A percentile compares a stretch with the other conserved stretches of the same genome.
These are phyloP conservation scores for Eucalyptus globulus DNA, from an alignment of 345 rosid genomes.

Conservation along the genomic window DNA sequence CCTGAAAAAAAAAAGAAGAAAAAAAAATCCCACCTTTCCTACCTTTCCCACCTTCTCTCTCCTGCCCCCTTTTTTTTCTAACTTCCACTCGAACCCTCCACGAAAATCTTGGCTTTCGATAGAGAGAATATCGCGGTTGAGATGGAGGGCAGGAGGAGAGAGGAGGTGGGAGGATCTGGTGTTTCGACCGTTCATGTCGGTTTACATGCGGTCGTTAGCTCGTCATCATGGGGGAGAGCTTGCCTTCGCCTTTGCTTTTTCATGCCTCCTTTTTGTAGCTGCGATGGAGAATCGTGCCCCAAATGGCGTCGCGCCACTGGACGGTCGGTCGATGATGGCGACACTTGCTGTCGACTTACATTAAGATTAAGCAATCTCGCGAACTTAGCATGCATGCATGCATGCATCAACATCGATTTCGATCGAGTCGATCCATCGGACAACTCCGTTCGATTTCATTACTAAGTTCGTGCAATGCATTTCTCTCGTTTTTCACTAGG, in stretches of 20 bases:
- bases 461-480: neutral
- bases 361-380: neutral
- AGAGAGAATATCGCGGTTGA: neutral
- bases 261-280: neutral
- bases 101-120: neutral
- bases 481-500: neutral
- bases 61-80: neutral
- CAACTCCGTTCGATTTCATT: neutral
- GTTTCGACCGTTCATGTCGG: slow-evolving; percentile 6
- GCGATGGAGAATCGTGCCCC: neutral
- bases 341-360: neutral
- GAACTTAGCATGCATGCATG: neutral
- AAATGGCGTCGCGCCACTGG: neutral
- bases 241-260: no score
- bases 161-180: neutral
- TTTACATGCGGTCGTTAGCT: neutral
- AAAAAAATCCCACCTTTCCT: no score
- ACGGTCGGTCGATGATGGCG: neutral
- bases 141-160: neutral
- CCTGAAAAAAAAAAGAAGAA: neutral
- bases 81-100: neutral
- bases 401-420: no score
- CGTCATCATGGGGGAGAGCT: neutral
- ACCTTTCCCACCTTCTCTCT: neutral
- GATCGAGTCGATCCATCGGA: no score